Base-by-base conservation (phyloP, 768 basidiomycete genomes). In the Amanita inopinata region DNA sequence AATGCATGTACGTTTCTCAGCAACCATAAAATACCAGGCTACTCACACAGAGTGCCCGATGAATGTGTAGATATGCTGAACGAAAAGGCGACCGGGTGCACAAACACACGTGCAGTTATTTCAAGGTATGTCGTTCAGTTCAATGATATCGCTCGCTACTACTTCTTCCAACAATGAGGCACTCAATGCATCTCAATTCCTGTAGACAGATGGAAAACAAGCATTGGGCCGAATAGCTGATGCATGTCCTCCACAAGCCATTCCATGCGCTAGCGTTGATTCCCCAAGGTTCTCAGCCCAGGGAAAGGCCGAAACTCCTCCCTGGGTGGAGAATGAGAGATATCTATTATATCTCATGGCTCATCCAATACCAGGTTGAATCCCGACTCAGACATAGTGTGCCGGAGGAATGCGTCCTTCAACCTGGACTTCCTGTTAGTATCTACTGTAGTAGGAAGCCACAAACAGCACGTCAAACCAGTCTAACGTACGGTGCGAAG, bases 61-160 rank as follows among this genome's bases (percentile, higher is more conserved):
- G 28, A 41, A 3, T 8, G 14, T 28, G 14, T 17, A 34, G 18
- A 5, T 0, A 37, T 39, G 35, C 36, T n/a, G 18, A 15, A 38
- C 35, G 9, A 18, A 17, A 10, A 11, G 22, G 23, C 8, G 17
- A 12, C 31, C 15, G n/a, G 24, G n/a, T 22, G 11, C 23, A 22
- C 19, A 7, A 18, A 12, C 46, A 38, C 30, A 45, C 34, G 10
- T 48, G 47, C 32, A 23, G 17, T 23, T 48, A 48, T 23, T 30
- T 45, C 17, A 48, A 48, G 32, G 47, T 45, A n/a, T 18, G 32
- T 43, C n/a, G n/a, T n/a, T n/a, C n/a, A n/a, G n/a, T n/a, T n/a
- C n/a, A n/a, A n/a, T n/a, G n/a, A n/a, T n/a, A n/a, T n/a, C n/a
- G n/a, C n/a, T n/a, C n/a, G n/a, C n/a, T n/a, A n/a, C n/a, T n/a